These are phyloP conservation scores for Quercus alba DNA, from an alignment of 306 rosid genomes.

Conservation along the genomic window DNA sequence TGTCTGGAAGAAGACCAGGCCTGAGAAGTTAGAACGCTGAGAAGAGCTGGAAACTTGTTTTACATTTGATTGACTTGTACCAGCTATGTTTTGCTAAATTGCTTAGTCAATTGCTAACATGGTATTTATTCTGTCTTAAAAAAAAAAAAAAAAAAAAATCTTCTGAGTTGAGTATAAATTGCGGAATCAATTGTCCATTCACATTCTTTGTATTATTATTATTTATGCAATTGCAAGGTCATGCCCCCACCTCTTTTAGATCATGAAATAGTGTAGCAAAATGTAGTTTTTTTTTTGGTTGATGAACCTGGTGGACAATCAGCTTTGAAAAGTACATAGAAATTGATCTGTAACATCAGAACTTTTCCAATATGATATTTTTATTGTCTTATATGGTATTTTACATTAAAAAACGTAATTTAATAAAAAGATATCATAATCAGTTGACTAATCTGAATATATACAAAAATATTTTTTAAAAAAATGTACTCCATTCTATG, in stretches of 20 bases:
- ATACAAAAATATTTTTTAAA: no score
- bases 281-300: neutral
- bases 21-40: neutral
- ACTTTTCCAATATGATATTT: neutral
- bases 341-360: neutral
- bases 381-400: no score
- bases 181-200: neutral
- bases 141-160: neutral
- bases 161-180: neutral
- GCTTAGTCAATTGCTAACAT: no score
- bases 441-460: no score
- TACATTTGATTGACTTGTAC: neutral
- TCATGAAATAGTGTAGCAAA: neutral
- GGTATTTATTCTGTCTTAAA: neutral
- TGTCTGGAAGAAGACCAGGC: neutral
- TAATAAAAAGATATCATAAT: no score
- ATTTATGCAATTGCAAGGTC: no score
- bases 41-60: neutral
- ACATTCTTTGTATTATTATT: neutral
- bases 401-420: no score
- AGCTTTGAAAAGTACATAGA: neutral
- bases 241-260: neutral
- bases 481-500: no score
- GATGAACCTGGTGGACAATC: neutral
- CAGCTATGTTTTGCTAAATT: neutral